Base-by-base conservation (phyloP, 768 basidiomycete genomes). In the Suillus paluster region DNA sequence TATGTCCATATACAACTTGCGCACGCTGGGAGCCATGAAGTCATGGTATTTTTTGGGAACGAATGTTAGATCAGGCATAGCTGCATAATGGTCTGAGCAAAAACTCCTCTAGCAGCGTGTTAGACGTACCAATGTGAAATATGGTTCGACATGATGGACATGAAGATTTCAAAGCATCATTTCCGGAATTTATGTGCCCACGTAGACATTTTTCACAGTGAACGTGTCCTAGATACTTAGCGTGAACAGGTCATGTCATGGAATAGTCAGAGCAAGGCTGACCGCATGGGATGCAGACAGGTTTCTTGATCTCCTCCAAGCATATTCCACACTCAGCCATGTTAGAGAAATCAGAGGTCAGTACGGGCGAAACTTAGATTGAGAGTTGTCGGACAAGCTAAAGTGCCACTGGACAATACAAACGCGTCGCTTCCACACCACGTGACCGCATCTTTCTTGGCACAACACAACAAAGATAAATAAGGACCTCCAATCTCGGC, bases 211-310 rank as follows among this genome's bases (percentile, higher is more conserved):
- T 78, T 58, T 81, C 78, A 71, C 89, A 90, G 70, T 88, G 89
- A 44, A 90, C 76, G 66, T 90, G 88, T 15, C 89, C 89, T 90
- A 34, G 33, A 38, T 48, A 30, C 30, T 6, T 30, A 21, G 38
- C 21, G 45, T 66, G 30, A 71, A 55, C 27, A 39, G 27, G 58
- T 45, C 27, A 62, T 49, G 11, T 45, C 34, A 34, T 17, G 34
- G 19, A 12, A 44, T 45, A 27, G 41, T 7, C 59, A 25, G 39
- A 63, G 33, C 48, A 39, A 23, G 34, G 69, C 84, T 58, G 67
- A 90, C 89, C 88, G 70, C 89, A 90, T 44, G 88, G 87, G 1
- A 88, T 67, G 12, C 82, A 82, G 4, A 86, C 84, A 1, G 89
- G 89, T 34, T 71, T 79, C 36, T 82, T 83, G 57, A 85, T 70